Evolutionary conservation across 2,329 filamentous ascomycete genomes (phyloP).

Genomic region (Mollisiaceae sp.): DNA sequence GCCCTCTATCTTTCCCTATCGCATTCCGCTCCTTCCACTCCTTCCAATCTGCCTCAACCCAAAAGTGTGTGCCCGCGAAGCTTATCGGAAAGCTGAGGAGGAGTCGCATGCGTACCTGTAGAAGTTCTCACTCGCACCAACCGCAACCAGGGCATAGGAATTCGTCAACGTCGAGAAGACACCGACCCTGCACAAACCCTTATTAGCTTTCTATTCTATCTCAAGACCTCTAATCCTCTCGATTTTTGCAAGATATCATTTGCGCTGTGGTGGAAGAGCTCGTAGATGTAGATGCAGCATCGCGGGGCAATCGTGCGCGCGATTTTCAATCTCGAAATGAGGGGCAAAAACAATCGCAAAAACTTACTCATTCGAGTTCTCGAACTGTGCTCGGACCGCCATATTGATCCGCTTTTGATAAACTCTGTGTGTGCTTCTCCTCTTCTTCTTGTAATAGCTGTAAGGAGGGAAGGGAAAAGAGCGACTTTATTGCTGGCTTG

Average conservation of each 20-base stretch:
- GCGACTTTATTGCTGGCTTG: background rate
- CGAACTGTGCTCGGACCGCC: slow-evolving; percentile 77
- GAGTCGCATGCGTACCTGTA: slow-evolving; percentile 68
- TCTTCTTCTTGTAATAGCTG: background rate
- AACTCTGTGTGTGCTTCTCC: slow-evolving; percentile 8
- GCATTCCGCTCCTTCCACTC: background rate
- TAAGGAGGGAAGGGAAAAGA: background rate
- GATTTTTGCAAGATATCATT: background rate
- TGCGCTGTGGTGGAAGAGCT: background rate
- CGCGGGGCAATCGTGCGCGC: slow-evolving; percentile 17
- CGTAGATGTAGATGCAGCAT: background rate
- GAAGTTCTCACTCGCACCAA: slow-evolving; percentile 98
- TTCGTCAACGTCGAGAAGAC: slow-evolving; percentile 98
- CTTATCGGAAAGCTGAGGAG: too few species aligned
- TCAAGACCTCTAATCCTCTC: background rate
- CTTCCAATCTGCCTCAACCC: background rate
- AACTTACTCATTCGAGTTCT: slow-evolving; percentile 88
- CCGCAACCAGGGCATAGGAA: slow-evolving; percentile 91
- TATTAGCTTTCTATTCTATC: slow-evolving; percentile 12
- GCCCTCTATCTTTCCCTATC: slow-evolving; percentile 19
- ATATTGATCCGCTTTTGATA: slow-evolving; percentile 48
- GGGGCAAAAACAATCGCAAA: slow-evolving; percentile 18
- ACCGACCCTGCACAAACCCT: slow-evolving; percentile 70
- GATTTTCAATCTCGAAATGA: slow-evolving; percentile 2
- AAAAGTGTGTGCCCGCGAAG: background rate